Evolutionary conservation across 176 grass and related monocot species (phyloP), one percentile per base, ranked within the genome.

Genomic region (Oryza meridionalis): DNA sequence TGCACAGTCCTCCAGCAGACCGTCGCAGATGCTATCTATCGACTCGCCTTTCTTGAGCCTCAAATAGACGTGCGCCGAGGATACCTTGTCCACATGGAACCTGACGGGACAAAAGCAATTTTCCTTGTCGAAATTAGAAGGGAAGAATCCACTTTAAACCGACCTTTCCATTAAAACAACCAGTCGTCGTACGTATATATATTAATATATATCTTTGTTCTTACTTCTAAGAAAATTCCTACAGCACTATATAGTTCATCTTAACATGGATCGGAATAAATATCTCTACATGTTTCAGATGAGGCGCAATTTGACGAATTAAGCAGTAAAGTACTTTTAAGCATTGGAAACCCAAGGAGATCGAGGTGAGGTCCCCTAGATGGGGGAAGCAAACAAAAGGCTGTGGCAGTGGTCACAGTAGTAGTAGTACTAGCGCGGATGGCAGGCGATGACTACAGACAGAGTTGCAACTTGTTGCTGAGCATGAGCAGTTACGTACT

Each of bases 21-120:
- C 96, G 73, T 96, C 93, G 33, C 70, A 86, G 72, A 99, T 92
- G 76, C 81, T 83, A 74, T 99, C 90, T 72, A 96, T 91, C 8
- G 91, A 92, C 58, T 96, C 89, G 24, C 93, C 96, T 85, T 94
- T 99, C 75, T 89, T 84, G 67, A 99, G 78, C 86, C 96, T 90
- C 89, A 99, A 19, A 79, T 96, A 99, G 83, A 96, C 96, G 89
- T 99, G 96, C 72, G 96, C 93, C 84, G 96, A 99, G 25, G 96
- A 99, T 35, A 96, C 88, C 86, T 99, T 99, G 83, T 99, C 91
- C 72, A 96, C 90, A 84, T 99, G 96, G 91, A 99, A 99, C 96
- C 96, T 99, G 76, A 63, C 0, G 27, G 45, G 40, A 33, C 70
- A 73, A 32, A 66, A 70, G 47, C 27, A 7, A 49, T 32, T 61